Conservation (phyloP, 2,329 filamentous ascomycete genomes). For the Coleophoma crateriformis region DNA sequence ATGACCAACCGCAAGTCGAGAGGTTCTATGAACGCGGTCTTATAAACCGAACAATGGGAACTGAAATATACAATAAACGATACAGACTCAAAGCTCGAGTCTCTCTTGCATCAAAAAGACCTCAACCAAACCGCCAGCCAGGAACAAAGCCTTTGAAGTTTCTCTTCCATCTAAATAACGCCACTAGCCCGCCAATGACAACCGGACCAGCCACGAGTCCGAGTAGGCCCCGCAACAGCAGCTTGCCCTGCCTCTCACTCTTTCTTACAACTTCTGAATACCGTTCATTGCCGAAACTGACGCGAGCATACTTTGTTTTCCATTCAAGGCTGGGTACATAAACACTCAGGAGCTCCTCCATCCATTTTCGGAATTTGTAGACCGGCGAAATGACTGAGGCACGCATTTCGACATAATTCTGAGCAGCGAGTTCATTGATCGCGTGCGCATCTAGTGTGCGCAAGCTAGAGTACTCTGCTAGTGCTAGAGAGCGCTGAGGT, state of each 20-base stretch:
- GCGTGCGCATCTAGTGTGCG: conserved; percentile 76
- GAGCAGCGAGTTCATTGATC: conserved; percentile 86
- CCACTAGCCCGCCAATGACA: conserved; percentile 11
- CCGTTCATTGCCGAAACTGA: conserved; percentile 89
- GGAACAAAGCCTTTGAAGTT: background rate
- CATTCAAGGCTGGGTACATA: conserved; percentile 76
- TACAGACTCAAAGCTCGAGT: no score
- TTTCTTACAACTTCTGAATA: conserved; percentile 76
- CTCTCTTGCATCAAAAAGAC: no score
- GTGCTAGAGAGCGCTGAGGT: conserved; percentile 57
- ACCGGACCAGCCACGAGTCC: conserved; percentile 10
- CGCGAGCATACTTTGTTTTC: conserved; percentile 85
- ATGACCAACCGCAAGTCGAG: no score
- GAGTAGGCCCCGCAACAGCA: conserved; percentile 15
- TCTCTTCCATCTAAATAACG: conserved; percentile 10
- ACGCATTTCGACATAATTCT: conserved; percentile 94
- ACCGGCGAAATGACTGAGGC: conserved; percentile 71
- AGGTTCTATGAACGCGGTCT: no score
- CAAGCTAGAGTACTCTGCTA: conserved; percentile 69
- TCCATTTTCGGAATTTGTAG: conserved; percentile 75
- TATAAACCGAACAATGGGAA: no score
- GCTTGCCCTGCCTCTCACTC: conserved; percentile 60
- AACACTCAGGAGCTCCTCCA: conserved; percentile 79
- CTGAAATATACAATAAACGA: no score
- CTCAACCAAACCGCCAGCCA: background rate